Percentiles rank a stretch among this genome's conserved stretches.
These are phyloP conservation scores for Aspergillus sojae DNA, from an alignment of 2,329 filamentous ascomycete genomes.

Conservation along the genomic window DNA sequence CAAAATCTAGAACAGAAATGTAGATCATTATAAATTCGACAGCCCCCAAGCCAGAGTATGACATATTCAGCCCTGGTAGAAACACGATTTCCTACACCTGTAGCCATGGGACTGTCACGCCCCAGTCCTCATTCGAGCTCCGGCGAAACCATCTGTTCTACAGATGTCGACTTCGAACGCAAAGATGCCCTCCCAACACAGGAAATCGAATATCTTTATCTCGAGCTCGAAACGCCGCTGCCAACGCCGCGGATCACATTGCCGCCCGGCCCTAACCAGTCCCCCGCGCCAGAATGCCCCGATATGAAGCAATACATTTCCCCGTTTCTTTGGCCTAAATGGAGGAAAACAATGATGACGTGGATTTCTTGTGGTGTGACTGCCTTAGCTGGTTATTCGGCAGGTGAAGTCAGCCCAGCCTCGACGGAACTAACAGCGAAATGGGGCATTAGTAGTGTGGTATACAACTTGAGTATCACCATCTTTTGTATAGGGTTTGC, in stretches of 20 bases:
- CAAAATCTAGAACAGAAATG: not conserved
- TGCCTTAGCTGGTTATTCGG: constrained; percentile 75
- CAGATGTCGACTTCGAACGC: not conserved
- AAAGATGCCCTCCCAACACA: constrained; percentile 8
- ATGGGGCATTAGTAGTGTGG: constrained; percentile 67
- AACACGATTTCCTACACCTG: not conserved
- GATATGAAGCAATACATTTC: constrained; percentile 68
- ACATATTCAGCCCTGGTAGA: not conserved
- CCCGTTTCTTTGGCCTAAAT: constrained; percentile 72
- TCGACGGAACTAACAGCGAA: constrained; percentile 65
- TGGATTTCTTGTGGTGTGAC: constrained; percentile 76
- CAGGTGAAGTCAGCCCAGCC: constrained; percentile 77
- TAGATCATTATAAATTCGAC: not conserved
- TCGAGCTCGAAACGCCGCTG: constrained; percentile 64
- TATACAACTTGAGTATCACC: constrained; percentile 74
- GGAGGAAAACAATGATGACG: constrained; percentile 71
- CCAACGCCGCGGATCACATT: constrained; percentile 47
- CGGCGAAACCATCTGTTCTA: constrained; percentile 1
- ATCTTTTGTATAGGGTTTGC: constrained; percentile 81
- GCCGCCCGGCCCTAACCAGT: constrained; percentile 31
- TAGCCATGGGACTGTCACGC: not conserved
- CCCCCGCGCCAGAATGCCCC: constrained; percentile 59
- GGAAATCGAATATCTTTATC: constrained; percentile 59
- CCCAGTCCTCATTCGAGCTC: constrained; percentile 4
- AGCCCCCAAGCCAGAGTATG: not conserved